These are phyloP conservation scores for Poronia punctata DNA, from an alignment of 495 filamentous ascomycete species.

Conservation along the genomic window DNA sequence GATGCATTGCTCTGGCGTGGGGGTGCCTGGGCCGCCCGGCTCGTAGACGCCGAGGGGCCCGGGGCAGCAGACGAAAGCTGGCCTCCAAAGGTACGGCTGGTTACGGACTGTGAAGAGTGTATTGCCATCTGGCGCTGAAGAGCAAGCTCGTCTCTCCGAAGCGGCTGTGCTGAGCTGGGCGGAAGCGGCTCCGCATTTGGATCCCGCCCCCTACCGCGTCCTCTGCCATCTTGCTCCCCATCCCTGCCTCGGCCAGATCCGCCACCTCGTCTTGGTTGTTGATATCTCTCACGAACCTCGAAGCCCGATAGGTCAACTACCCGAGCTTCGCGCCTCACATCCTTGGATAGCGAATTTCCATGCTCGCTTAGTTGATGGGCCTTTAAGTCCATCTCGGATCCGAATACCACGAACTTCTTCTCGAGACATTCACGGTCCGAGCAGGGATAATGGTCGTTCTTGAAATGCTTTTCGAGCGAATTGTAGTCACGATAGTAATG, in stretches of 20 bases:
- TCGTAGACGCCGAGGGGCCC: slow-evolving; percentile 10
- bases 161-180: slow-evolving; percentile 69
- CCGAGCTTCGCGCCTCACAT: slow-evolving; percentile 75
- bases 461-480: slow-evolving; percentile 76
- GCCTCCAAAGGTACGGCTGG: slow-evolving; percentile 74
- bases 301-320: slow-evolving; percentile 83
- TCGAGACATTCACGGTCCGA: slow-evolving; percentile 80
- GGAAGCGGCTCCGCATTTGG: slow-evolving; percentile 72
- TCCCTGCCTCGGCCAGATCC: slow-evolving; percentile 25
- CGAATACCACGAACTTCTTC: slow-evolving; percentile 98
- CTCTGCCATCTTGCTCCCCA: slow-evolving; percentile 25
- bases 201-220: slow-evolving; percentile 46
- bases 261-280: slow-evolving; percentile 52
- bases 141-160: slow-evolving; percentile 81
- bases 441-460: slow-evolving; percentile 80
- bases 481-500: slow-evolving; percentile 89
- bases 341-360: slow-evolving; percentile 71
- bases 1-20: neutral
- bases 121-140: slow-evolving; percentile 91
- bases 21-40: slow-evolving; percentile 7
- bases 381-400: slow-evolving; percentile 87
- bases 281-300: slow-evolving; percentile 65
- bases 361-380: slow-evolving; percentile 75
- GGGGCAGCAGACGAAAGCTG: slow-evolving; percentile 50
- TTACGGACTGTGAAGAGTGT: slow-evolving; percentile 72